A percentile compares a stretch with the other conserved stretches of the same genome.
Conservation (phyloP, 805 yeast genomes). For the Candida michaelii region DNA sequence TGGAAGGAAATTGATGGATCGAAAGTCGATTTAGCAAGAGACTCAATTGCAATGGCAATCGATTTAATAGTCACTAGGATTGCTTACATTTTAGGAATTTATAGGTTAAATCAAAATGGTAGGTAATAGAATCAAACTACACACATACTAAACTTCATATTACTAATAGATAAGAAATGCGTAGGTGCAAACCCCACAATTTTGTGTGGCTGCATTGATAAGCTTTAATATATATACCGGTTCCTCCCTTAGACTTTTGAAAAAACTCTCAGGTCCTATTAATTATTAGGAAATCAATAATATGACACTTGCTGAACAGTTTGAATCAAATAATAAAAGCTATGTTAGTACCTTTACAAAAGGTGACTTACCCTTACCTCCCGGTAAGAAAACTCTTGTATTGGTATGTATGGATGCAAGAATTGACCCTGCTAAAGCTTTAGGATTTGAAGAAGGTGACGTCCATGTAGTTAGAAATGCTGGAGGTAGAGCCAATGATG, state of each 20-base stretch:
- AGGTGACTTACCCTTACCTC: conserved; percentile 38
- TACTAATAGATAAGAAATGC: too few species aligned
- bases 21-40: conserved; percentile 88
- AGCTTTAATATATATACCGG: too few species aligned
- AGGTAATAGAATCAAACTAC: neutral
- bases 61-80: conserved; percentile 88
- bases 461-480: conserved; percentile 46
- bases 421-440: conserved; percentile 35
- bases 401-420: conserved; percentile 45
- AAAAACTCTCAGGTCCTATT: too few species aligned
- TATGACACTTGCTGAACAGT: conserved; percentile 25
- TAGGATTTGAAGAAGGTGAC: conserved; percentile 41
- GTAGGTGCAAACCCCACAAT: neutral
- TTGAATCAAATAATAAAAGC: conserved; percentile 23
- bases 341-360: conserved; percentile 25
- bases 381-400: conserved; percentile 33
- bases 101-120: conserved; percentile 39
- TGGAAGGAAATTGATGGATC: conserved; percentile 99
- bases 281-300: too few species aligned
- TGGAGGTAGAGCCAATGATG: conserved; percentile 43
- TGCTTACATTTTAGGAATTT: conserved; percentile 85
- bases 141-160: too few species aligned
- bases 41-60: conserved; percentile 88
- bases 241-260: too few species aligned
- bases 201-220: neutral